phyloP scores from a whole-genome alignment of 225 moss, liverwort and hornwort genomes.

The Climacium dendroides region DNA sequence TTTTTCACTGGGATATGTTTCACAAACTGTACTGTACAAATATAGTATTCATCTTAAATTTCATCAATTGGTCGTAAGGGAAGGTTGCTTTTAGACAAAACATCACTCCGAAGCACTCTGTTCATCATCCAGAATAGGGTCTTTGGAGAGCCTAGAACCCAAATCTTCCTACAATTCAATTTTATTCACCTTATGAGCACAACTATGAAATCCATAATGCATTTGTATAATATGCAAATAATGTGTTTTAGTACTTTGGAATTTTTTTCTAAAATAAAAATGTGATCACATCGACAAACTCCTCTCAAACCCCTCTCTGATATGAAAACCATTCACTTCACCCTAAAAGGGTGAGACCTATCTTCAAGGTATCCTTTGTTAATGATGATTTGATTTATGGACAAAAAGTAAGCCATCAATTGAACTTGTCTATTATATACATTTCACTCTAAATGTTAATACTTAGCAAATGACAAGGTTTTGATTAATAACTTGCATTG shows the following conservation, averaged over 20 bases:
- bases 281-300: background rate
- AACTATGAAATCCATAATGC: background rate
- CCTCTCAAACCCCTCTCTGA: background rate
- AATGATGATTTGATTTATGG: background rate
- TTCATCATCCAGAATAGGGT: background rate
- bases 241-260: background rate
- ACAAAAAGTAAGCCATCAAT: background rate
- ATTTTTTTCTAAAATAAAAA: background rate
- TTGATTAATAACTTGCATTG: background rate
- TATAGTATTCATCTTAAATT: background rate
- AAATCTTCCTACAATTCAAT: background rate
- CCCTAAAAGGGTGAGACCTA: rapidly evolving
- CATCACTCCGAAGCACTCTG: background rate
- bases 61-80: background rate
- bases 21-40: background rate
- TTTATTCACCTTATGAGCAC: background rate
- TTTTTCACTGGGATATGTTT: background rate
- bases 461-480: background rate
- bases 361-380: rapidly evolving
- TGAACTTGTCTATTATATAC: rapidly evolving
- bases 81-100: background rate
- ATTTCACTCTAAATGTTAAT: background rate
- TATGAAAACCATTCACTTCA: background rate
- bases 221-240: background rate
- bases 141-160: too few relatives aligned